Percentiles rank a stretch among this genome's conserved stretches.
Evolutionary conservation across 306 rosid species (phyloP).

Genomic region (Quercus wislizeni): DNA sequence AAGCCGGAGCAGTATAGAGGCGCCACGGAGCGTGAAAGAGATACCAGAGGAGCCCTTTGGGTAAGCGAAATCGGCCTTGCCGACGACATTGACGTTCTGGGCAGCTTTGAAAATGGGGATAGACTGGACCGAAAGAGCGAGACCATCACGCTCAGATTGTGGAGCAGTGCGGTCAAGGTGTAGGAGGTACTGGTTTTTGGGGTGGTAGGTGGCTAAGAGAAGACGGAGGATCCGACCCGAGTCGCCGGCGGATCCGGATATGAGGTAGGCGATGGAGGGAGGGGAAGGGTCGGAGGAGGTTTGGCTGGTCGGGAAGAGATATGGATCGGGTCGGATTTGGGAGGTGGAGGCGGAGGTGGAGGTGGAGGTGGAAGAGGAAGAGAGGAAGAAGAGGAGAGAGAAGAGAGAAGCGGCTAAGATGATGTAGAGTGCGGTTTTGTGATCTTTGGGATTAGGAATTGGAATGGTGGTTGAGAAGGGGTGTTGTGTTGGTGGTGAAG

Average conservation of each 20-base stretch:
- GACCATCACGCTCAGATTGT: constrained; percentile 51
- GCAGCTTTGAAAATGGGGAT: constrained; percentile 76
- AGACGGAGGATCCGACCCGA: constrained; percentile 55
- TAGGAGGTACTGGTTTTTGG: constrained; percentile 76
- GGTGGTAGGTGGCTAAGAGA: constrained; percentile 61
- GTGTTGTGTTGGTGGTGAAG: background rate
- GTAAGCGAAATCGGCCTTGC: constrained; percentile 76
- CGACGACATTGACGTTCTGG: constrained; percentile 73
- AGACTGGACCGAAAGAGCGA: constrained; percentile 60
- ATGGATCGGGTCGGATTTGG: constrained; percentile 56
- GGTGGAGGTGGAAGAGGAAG: constrained; percentile 14
- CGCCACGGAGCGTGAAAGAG: constrained; percentile 75
- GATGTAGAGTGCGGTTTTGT: constrained; percentile 51
- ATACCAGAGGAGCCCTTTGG: constrained; percentile 63
- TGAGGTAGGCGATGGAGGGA: constrained; percentile 72
- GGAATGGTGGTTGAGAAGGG: background rate
- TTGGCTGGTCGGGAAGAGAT: constrained; percentile 59
- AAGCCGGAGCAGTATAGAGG: constrained; percentile 70
- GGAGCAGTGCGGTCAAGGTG: constrained; percentile 79
- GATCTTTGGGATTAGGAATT: constrained; percentile 42
- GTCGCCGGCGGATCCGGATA: constrained; percentile 66
- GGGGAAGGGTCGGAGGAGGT: constrained; percentile 52
- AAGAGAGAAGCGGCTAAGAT: constrained; percentile 49
- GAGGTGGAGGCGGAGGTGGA: constrained; percentile 10
- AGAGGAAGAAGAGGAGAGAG: constrained; percentile 42